Conservation (phyloP, 768 basidiomycete species). For the Auriculariales sp. region DNA sequence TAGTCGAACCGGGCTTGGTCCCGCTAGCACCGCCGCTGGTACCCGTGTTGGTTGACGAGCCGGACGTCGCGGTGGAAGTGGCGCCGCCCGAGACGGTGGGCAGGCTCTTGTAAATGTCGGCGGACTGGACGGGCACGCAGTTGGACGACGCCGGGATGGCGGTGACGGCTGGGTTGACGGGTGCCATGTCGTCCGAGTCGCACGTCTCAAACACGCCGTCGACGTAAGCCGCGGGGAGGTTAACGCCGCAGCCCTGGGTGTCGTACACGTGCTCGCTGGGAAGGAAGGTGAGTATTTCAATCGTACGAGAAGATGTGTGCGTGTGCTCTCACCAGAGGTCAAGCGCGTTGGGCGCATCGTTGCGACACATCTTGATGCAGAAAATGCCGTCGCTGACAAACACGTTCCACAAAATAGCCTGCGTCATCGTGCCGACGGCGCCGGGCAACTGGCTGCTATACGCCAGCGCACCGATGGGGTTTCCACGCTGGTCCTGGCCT, state of each 20-base stretch:
- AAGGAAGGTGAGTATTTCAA: too few species aligned
- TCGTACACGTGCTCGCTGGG: constrained; percentile 40
- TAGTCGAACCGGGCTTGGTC: neutral
- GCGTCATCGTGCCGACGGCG: constrained; percentile 18
- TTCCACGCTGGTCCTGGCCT: constrained; percentile 41
- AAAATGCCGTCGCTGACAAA: constrained; percentile 55
- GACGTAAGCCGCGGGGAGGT: constrained; percentile 51
- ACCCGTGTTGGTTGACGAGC: neutral
- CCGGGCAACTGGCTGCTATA: constrained; percentile 45
- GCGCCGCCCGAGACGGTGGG: neutral
- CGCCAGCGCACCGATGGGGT: constrained; percentile 59
- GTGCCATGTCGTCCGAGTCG: constrained; percentile 44
- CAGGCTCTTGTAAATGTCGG: too few species aligned
- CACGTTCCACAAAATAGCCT: constrained; percentile 37
- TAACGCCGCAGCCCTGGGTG: constrained; percentile 49
- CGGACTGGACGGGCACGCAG: too few species aligned
- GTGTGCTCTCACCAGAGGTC: constrained; percentile 39
- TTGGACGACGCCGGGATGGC: constrained; percentile 26
- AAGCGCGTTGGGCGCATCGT: constrained; percentile 29
- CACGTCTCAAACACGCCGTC: constrained; percentile 51
- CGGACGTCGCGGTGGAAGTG: neutral
- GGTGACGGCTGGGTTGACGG: neutral
- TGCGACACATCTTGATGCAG: constrained; percentile 65
- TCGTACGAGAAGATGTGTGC: too few species aligned
- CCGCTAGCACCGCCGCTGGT: neutral